These are phyloP conservation scores for Thalassiosira exigua DNA, from an alignment of 352 stramenopile genomes.

Conservation along the genomic window DNA sequence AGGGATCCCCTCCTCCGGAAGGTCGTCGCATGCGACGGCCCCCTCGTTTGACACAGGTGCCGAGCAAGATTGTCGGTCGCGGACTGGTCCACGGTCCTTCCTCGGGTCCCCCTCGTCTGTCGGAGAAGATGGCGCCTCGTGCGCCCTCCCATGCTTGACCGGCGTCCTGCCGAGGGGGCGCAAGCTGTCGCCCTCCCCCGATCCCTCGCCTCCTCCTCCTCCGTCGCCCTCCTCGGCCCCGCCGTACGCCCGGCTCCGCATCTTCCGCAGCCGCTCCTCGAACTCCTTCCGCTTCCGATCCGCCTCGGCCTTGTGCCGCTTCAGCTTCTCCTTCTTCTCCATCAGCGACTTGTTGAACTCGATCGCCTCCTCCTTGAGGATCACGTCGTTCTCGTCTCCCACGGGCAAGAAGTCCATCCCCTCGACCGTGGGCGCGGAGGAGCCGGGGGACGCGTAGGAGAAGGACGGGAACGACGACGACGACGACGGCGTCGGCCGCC, in stretches of 20 bases:
- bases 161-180: neutral
- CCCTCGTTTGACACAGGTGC: too few species aligned
- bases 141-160: too few species aligned
- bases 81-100: too few species aligned
- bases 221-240: neutral
- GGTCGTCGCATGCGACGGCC: too few species aligned
- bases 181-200: neutral
- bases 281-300: conserved; percentile 43
- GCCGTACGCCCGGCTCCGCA: conserved; percentile 15
- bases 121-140: too few species aligned
- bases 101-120: too few species aligned
- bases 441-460: too few species aligned
- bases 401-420: neutral
- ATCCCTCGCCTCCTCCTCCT: neutral
- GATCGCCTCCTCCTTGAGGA: conserved; percentile 30
- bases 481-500: neutral
- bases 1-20: neutral
- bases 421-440: conserved; percentile 9
- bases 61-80: too few species aligned
- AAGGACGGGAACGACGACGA: neutral
- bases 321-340: conserved; percentile 48
- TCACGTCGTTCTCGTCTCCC: conserved; percentile 4
- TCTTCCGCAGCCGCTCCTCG: conserved; percentile 27
- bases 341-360: conserved; percentile 36
- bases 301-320: conserved; percentile 36